Percentiles rank a stretch among this genome's conserved stretches.
Evolutionary conservation across 2,329 filamentous ascomycete genomes (phyloP).

Genomic region (Colletotrichum somersetense): DNA sequence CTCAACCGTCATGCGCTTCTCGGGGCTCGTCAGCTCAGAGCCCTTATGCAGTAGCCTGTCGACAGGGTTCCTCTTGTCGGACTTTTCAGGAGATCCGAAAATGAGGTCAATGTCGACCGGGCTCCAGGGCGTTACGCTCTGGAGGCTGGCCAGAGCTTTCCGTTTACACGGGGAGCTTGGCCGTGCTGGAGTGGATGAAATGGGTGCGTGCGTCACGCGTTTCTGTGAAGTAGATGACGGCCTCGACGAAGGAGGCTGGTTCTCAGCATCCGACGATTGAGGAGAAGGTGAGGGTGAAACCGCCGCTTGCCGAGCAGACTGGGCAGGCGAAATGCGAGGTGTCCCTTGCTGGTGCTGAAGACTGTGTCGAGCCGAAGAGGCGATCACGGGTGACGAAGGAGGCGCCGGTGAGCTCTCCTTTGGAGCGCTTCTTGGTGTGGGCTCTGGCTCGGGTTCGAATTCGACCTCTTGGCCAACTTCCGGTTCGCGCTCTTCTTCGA

Average conservation of each 20-base stretch:
- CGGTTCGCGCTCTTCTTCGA: slow-evolving; percentile 1
- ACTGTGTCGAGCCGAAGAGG: slow-evolving; percentile 45
- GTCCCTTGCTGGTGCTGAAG: slow-evolving; percentile 58
- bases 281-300: slow-evolving; percentile 76
- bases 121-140: slow-evolving; percentile 75
- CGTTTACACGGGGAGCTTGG: slow-evolving; percentile 72
- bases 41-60: slow-evolving; percentile 66
- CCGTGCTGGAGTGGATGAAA: slow-evolving; percentile 55
- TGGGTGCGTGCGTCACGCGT: slow-evolving; percentile 60
- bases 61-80: slow-evolving; percentile 66
- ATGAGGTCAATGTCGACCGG: slow-evolving; percentile 81
- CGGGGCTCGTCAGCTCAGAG: slow-evolving; percentile 75
- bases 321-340: slow-evolving; percentile 56
- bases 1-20: slow-evolving; percentile 92
- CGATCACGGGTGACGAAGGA: slow-evolving; percentile 43
- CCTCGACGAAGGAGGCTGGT: slow-evolving; percentile 78
- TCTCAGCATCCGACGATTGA: slow-evolving; percentile 85
- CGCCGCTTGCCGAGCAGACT: slow-evolving; percentile 65
- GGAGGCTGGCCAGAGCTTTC: slow-evolving; percentile 67
- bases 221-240: slow-evolving; percentile 63
- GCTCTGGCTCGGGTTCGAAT: slow-evolving; percentile 21
- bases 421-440: slow-evolving; percentile 41
- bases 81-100: slow-evolving; percentile 63
- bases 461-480: slow-evolving; percentile 21
- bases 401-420: slow-evolving; percentile 48